Conservation (phyloP, 306 rosid genomes). For the Mucuna pruriens region DNA sequence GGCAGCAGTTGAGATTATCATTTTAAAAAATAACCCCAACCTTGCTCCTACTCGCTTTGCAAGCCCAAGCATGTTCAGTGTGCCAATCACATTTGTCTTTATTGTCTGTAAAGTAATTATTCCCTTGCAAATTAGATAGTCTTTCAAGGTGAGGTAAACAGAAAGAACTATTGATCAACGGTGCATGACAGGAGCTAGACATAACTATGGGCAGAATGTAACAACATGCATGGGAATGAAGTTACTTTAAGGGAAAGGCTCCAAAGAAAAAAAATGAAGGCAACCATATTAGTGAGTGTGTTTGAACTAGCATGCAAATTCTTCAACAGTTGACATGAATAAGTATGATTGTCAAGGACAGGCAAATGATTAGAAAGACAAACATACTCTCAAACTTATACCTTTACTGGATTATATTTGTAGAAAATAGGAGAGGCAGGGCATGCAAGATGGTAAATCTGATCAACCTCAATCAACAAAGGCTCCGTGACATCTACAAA, state of each 20-base stretch:
- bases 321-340: neutral
- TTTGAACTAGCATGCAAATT: conserved; percentile 13
- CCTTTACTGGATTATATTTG: conserved; percentile 97
- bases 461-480: conserved; percentile 91
- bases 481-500: conserved; percentile 86
- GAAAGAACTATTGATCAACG: conserved; percentile 8
- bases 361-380: neutral
- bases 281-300: neutral
- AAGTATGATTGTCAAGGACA: neutral
- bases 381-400: conserved; percentile 31
- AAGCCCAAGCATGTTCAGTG: conserved; percentile 96
- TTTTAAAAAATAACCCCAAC: conserved; percentile 36
- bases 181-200: conserved; percentile 7
- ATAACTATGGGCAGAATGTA: neutral
- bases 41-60: conserved; percentile 99
- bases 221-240: neutral
- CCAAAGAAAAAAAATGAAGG: no score
- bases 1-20: conserved; percentile 15
- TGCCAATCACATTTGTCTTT: conserved; percentile 96
- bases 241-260: no score
- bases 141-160: conserved; percentile 17
- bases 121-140: conserved; percentile 38
- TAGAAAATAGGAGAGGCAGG: conserved; percentile 98
- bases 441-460: conserved; percentile 95
- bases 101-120: conserved; percentile 70